phyloP scores from a whole-genome alignment of 768 basidiomycete species.

The Mycena kentingensis region DNA sequence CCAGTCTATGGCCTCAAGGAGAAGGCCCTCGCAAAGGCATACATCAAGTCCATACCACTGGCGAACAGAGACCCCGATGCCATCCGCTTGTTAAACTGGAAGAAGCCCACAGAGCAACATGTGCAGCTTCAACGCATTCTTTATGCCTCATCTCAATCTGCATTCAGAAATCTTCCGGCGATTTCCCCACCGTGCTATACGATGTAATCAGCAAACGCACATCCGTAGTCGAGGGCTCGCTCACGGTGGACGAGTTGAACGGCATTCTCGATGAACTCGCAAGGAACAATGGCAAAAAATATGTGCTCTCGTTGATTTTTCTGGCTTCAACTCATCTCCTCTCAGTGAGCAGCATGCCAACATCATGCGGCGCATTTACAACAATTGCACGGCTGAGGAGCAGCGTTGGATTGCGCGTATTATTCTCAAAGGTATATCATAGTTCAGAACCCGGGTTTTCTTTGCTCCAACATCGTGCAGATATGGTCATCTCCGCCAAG shows the following conservation, averaged over 20 bases:
- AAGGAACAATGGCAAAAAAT: conserved; percentile 72
- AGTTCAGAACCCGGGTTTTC: not conserved
- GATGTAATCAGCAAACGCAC: conserved; percentile 86
- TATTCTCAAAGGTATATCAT: conserved; percentile 79
- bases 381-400: conserved; percentile 80
- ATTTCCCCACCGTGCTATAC: conserved; percentile 84
- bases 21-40: conserved; percentile 88
- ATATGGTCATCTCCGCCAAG: conserved; percentile 90
- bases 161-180: conserved; percentile 70
- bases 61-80: conserved; percentile 80
- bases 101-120: conserved; percentile 68
- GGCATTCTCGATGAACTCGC: conserved; percentile 76
- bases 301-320: conserved; percentile 22
- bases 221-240: conserved; percentile 70
- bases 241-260: conserved; percentile 87
- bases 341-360: conserved; percentile 73
- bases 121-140: conserved; percentile 36
- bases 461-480: conserved; percentile 39
- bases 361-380: conserved; percentile 75
- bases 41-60: conserved; percentile 87
- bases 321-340: conserved; percentile 15
- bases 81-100: conserved; percentile 87
- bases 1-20: conserved; percentile 94
- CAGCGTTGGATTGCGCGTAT: conserved; percentile 97
- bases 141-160: not conserved